Conservation (phyloP, 2,329 filamentous ascomycete genomes). For the Hymenoscyphus fructigenus region DNA sequence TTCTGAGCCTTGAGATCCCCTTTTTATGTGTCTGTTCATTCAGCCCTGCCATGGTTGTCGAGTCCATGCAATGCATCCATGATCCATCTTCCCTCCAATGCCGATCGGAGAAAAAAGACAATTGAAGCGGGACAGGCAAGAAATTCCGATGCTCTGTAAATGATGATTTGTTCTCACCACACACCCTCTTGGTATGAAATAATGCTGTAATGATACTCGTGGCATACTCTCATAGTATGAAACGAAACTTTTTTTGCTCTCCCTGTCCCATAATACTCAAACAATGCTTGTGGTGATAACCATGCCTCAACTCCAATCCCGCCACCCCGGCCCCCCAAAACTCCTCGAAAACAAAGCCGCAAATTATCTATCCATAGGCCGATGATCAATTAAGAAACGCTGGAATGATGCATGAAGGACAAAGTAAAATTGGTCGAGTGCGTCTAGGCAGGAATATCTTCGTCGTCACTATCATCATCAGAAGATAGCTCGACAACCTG, state of each 20-base stretch:
- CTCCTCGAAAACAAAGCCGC: neutral
- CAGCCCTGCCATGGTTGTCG: no score
- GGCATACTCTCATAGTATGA: neutral
- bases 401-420: neutral
- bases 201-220: neutral
- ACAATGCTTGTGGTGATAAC: neutral
- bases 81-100: no score
- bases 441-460: conserved; percentile 5
- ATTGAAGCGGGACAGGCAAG: no score
- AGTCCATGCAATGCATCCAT: no score
- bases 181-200: neutral
- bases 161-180: neutral
- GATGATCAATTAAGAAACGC: neutral
- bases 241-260: neutral
- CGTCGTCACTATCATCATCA: neutral
- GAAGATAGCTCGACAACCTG: neutral
- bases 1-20: no score
- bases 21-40: no score
- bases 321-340: neutral
- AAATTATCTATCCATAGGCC: neutral
- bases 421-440: neutral
- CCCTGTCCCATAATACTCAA: neutral
- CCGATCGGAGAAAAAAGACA: no score
- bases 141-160: no score
- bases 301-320: neutral